Percentiles rank a stretch among this genome's conserved stretches.
These are phyloP conservation scores for Pseudogymnoascus sp. DNA, from an alignment of 2,329 filamentous ascomycete genomes.

Conservation along the genomic window DNA sequence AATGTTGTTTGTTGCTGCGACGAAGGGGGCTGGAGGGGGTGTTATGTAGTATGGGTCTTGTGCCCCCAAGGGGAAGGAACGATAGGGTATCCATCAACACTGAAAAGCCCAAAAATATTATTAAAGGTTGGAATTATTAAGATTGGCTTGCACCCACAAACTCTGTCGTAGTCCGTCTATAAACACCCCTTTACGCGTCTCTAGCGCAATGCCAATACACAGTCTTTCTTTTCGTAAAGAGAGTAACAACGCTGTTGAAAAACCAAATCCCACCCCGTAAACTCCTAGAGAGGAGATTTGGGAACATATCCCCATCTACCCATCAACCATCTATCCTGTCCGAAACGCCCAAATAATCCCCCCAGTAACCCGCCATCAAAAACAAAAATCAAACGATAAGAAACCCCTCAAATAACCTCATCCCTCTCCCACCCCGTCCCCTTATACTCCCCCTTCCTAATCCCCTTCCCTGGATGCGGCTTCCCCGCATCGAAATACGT, in stretches of 20 bases:
- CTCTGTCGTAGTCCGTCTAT: neutral
- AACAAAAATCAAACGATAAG: neutral
- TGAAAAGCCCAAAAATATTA: neutral
- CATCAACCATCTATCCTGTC: neutral
- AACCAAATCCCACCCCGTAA: neutral
- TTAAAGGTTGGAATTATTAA: neutral
- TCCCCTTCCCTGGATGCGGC: slow-evolving; percentile 63
- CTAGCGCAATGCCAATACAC: neutral
- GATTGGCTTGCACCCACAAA: neutral
- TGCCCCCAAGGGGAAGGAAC: neutral
- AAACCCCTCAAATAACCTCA: slow-evolving; percentile 57
- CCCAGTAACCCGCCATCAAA: neutral
- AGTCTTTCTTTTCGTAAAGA: neutral
- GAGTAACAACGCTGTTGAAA: neutral
- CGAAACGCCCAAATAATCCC: neutral
- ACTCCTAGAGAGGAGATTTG: slow-evolving; percentile 2
- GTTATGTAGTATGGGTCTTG: neutral
- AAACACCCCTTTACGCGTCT: neutral
- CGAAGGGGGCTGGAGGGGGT: neutral
- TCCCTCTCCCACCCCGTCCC: slow-evolving; percentile 73
- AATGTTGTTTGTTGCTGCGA: neutral
- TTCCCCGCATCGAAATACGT: slow-evolving; percentile 63
- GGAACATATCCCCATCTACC: neutral
- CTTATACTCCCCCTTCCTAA: slow-evolving; percentile 49
- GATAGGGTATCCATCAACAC: neutral